Conservation (phyloP, 2,329 filamentous ascomycete genomes). For the Ilyonectria robusta region DNA sequence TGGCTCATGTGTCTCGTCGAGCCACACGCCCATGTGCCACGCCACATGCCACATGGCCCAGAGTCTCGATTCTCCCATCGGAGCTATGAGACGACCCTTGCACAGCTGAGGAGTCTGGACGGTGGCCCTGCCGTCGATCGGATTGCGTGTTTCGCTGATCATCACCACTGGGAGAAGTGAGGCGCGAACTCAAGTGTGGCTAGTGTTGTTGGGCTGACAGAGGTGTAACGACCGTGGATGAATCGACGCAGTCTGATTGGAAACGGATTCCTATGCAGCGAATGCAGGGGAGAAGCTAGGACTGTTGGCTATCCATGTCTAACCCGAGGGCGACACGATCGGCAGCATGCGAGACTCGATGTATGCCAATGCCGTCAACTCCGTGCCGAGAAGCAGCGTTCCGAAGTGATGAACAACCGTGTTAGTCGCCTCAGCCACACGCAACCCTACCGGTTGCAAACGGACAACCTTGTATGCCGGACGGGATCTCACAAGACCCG, state of each 20-base stretch:
- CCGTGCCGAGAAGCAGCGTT: slow-evolving; percentile 24
- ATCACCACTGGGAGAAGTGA: slow-evolving; percentile 28
- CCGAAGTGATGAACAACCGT: not conserved
- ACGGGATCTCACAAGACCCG: slow-evolving; percentile 22
- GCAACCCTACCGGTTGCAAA: slow-evolving; percentile 5
- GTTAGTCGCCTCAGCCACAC: slow-evolving; percentile 20
- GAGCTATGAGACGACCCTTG: slow-evolving; percentile 44
- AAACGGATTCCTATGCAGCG: not conserved
- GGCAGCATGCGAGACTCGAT: slow-evolving; percentile 36
- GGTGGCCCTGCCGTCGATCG: not conserved
- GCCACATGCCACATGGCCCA: slow-evolving; percentile 36
- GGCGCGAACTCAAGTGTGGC: slow-evolving; percentile 46
- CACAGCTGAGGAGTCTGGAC: slow-evolving; percentile 36
- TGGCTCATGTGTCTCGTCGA: slow-evolving; percentile 38
- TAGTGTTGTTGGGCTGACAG: slow-evolving; percentile 37
- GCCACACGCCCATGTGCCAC: slow-evolving; percentile 9
- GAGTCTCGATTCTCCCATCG: slow-evolving; percentile 35
- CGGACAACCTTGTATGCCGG: slow-evolving; percentile 6
- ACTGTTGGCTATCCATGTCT: not conserved
- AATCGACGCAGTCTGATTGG: not conserved
- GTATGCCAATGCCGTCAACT: slow-evolving; percentile 30
- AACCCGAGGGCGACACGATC: slow-evolving; percentile 16
- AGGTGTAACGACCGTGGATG: slow-evolving; percentile 25
- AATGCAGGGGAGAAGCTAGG: not conserved
- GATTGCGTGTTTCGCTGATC: slow-evolving; percentile 34